Evolutionary conservation across 2,329 filamentous ascomycete species (phyloP).

Genomic region (Tolypocladium nubicola): DNA sequence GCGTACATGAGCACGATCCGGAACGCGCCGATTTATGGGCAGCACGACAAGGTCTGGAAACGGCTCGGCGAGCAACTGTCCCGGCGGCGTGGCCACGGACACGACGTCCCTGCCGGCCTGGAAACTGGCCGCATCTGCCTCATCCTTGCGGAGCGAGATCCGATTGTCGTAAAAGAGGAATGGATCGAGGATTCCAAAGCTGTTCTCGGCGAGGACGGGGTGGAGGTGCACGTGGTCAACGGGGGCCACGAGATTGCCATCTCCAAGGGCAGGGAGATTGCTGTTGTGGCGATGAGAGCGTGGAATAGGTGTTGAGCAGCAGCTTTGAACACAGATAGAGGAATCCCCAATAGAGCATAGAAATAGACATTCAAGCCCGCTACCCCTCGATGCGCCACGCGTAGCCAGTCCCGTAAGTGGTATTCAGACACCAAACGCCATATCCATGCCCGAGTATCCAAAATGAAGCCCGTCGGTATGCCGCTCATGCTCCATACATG

Average conservation of each 20-base stretch:
- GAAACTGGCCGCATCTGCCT: slow-evolving; percentile 45
- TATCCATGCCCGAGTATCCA: not conserved
- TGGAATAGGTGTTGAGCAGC: slow-evolving; percentile 14
- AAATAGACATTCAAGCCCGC: not conserved
- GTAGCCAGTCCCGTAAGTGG: no score
- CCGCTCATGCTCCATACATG: not conserved
- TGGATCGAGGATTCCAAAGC: slow-evolving; percentile 47
- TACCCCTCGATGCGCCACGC: not conserved
- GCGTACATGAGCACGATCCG: slow-evolving; percentile 64
- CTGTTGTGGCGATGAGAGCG: slow-evolving; percentile 24
- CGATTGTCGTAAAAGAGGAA: slow-evolving; percentile 56
- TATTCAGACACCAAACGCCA: not conserved
- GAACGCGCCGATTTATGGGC: slow-evolving; percentile 56
- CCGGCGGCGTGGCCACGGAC: slow-evolving; percentile 20
- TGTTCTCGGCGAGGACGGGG: slow-evolving; percentile 45
- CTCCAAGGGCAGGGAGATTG: slow-evolving; percentile 47
- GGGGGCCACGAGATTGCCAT: slow-evolving; percentile 64
- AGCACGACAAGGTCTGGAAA: slow-evolving; percentile 47
- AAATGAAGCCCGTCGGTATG: not conserved
- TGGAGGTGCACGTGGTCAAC: slow-evolving; percentile 45
- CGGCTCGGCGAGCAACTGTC: slow-evolving; percentile 40
- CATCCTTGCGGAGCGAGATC: slow-evolving; percentile 55
- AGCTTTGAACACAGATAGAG: not conserved
- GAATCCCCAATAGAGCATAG: not conserved
- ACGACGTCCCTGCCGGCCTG: slow-evolving; percentile 22